phyloP scores from a whole-genome alignment of 768 basidiomycete genomes.

The Psilocybe azurescens region DNA sequence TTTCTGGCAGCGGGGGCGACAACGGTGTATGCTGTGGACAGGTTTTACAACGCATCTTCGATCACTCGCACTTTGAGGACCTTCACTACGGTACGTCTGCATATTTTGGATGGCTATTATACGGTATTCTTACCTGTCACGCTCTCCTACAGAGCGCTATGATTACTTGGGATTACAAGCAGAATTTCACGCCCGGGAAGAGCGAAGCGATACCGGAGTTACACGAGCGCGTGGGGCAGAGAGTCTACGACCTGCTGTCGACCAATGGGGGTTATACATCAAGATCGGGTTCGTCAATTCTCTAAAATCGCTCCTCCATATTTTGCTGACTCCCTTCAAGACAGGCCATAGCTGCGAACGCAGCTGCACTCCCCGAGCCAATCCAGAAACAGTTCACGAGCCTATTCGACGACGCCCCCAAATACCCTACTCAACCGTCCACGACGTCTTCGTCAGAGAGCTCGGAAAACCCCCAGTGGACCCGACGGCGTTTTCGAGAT shows the following conservation, averaged over 20 bases:
- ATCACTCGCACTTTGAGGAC: constrained; percentile 58
- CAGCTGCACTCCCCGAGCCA: constrained; percentile 81
- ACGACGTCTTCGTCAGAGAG: constrained; percentile 69
- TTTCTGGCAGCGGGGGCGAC: constrained; percentile 44
- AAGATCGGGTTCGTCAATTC: constrained; percentile 61
- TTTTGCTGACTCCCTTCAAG: constrained; percentile 34
- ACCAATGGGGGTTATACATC: constrained; percentile 85
- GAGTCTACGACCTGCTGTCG: constrained; percentile 77
- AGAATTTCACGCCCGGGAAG: constrained; percentile 80
- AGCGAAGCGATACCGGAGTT: constrained; percentile 76
- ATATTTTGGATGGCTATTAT: background rate
- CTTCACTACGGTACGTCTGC: constrained; percentile 48
- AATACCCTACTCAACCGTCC: constrained; percentile 73
- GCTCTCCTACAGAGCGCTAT: constrained; percentile 56
- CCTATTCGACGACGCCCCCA: constrained; percentile 92
- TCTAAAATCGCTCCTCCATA: background rate
- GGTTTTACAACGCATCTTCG: constrained; percentile 60
- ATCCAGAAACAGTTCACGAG: constrained; percentile 83
- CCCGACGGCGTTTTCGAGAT: constrained; percentile 78
- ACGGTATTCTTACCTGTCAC: background rate
- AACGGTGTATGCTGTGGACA: constrained; percentile 50
- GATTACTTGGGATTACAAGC: constrained; percentile 84
- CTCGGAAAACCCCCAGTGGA: constrained; percentile 69
- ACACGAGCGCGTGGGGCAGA: constrained; percentile 84
- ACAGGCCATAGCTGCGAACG: constrained; percentile 85